Conservation (phyloP, 2,329 filamentous ascomycete genomes). For the Gliomastix tumulicola region DNA sequence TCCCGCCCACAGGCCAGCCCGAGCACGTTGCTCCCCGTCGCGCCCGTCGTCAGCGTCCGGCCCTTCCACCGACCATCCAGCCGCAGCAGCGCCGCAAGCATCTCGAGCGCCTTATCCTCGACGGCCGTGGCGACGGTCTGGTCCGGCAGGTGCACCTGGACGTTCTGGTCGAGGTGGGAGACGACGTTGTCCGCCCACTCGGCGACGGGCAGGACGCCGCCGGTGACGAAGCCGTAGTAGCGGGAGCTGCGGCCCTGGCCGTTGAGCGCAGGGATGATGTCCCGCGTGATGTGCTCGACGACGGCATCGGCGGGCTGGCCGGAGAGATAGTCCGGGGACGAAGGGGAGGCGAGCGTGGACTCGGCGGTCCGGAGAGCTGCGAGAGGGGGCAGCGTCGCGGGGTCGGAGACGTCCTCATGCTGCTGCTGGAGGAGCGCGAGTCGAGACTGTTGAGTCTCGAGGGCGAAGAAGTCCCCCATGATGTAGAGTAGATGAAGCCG, state of each 20-base stretch:
- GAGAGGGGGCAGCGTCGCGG: conserved; percentile 23
- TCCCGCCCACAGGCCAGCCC: conserved; percentile 65
- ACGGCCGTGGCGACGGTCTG: conserved; percentile 72
- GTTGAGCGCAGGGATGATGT: conserved; percentile 56
- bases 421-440: conserved; percentile 11
- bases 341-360: conserved; percentile 27
- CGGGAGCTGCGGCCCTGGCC: conserved; percentile 55
- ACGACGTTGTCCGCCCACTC: conserved; percentile 81
- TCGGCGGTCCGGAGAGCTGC: conserved; percentile 26
- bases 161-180: conserved; percentile 74
- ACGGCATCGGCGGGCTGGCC: conserved; percentile 18
- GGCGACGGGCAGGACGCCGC: conserved; percentile 71
- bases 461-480: conserved; percentile 17
- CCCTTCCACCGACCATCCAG: conserved; percentile 55
- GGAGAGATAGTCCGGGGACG: conserved; percentile 20
- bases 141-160: conserved; percentile 70
- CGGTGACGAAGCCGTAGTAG: conserved; percentile 89
- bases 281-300: conserved; percentile 32
- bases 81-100: conserved; percentile 61
- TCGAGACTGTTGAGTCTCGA: conserved; percentile 13
- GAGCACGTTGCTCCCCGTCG: conserved; percentile 74
- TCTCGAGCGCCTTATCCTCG: conserved; percentile 63
- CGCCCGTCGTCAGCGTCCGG: conserved; percentile 49
- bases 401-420: conserved; percentile 17
- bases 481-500: no score